A percentile compares a stretch with the other conserved stretches of the same genome.
Conservation (phyloP, 257 asterid species). For the Ophiorrhiza pumila region DNA sequence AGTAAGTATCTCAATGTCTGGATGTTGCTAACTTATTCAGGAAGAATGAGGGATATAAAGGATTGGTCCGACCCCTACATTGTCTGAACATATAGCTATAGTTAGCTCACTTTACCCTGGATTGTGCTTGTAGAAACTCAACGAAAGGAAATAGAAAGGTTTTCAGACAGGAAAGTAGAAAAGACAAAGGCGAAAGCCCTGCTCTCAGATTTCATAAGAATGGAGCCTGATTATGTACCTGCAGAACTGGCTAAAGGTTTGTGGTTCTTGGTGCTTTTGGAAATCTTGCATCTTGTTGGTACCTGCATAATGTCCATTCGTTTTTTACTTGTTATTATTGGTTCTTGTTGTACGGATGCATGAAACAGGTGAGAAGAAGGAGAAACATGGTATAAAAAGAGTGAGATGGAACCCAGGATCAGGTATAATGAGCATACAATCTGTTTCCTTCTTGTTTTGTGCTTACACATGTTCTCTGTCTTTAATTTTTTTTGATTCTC, state of each 20-base stretch:
- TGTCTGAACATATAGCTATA: not conserved
- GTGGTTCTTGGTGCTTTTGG: constrained; percentile 10
- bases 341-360: constrained; percentile 11
- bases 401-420: constrained; percentile 46
- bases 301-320: not conserved
- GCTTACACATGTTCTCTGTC: not conserved
- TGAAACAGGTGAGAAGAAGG: constrained; percentile 39
- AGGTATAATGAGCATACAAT: constrained; percentile 27
- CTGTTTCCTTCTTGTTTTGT: constrained; percentile 7
- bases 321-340: not conserved
- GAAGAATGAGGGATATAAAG: not conserved
- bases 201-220: constrained; percentile 43
- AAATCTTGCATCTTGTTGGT: not conserved
- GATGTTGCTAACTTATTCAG: not conserved
- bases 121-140: constrained; percentile 34
- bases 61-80: not conserved
- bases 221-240: constrained; percentile 51
- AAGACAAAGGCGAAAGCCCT: constrained; percentile 31
- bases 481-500: constrained; percentile 1
- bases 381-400: constrained; percentile 36
- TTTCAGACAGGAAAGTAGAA: constrained; percentile 34
- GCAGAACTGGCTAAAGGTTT: constrained; percentile 65
- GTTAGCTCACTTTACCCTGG: not conserved
- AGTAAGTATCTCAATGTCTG: constrained; percentile 30
- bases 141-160: constrained; percentile 54